Base-by-base conservation (phyloP, 2,329 filamentous ascomycete genomes). In the Trichoderma asperellum region DNA sequence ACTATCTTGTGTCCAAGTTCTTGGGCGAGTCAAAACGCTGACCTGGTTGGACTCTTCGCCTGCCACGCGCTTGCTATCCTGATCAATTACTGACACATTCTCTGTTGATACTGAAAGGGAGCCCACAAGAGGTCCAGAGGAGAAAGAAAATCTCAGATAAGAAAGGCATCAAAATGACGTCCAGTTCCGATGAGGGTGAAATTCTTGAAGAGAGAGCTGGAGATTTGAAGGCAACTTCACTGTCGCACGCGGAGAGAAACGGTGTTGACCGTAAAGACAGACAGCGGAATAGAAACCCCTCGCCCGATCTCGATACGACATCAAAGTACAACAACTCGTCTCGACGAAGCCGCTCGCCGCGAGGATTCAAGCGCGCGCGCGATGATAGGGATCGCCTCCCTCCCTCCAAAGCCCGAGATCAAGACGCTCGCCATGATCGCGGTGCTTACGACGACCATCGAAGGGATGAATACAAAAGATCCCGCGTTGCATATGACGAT, bases 241-340 rank as follows among this genome's bases (percentile, higher is more conserved):
- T 90, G 86, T 85, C 87, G 86, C 87, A 86, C 81, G 83, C 87
- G 86, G 88, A 90, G 87, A 87, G 89, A 91, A 90, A 84, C 88
- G 89, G 87, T 88, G 90, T 97, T 97, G 92, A 97, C 93, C 92
- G 91, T 88, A 89, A 86, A 87, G 88, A 91, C 92, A 97, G 93
- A 94, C 86, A 82, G 83, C 88, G 86, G 82, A 85, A 82, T 80
- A 87, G 84, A 85, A 78, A 82, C 75, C 86, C 87, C 77, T 88
- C 88, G 72, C 87, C 87, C 74, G 86, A 87, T 56, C 77, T 81
- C 81, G 83, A 83, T 77, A 76, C 80, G 73, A 78, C 79, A 72
- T 80, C 83, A 59, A 83, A 80, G 76, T 75, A 81, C 73, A 81
- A 79, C 75, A 77, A 76, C 73, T 79, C 79, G 21, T 77, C 79